These are phyloP conservation scores for Colletotrichum chlorophyti DNA, from an alignment of 2,329 filamentous ascomycete genomes.

Conservation along the genomic window DNA sequence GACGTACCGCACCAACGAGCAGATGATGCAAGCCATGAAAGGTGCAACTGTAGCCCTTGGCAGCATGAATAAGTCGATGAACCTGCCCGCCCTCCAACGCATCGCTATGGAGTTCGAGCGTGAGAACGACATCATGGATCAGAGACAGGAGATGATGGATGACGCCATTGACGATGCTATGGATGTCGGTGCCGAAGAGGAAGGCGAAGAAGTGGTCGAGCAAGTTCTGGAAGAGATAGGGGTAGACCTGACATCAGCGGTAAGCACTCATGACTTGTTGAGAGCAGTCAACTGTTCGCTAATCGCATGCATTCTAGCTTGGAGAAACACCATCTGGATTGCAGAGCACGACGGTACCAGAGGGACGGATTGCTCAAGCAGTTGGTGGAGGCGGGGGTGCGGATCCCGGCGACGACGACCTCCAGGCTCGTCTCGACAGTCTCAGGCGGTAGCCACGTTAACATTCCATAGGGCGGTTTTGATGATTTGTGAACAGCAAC, in stretches of 20 bases:
- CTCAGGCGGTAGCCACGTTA: conserved; percentile 61
- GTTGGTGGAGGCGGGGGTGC: conserved; percentile 70
- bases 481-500: background rate
- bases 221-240: conserved; percentile 97
- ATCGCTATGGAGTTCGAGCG: conserved; percentile 99
- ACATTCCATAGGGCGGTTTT: background rate
- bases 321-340: conserved; percentile 89
- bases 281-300: conserved; percentile 25
- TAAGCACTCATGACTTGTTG: conserved; percentile 53
- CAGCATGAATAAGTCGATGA: conserved; percentile 98
- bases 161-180: conserved; percentile 98
- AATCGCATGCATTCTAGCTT: conserved; percentile 63
- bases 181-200: conserved; percentile 87
- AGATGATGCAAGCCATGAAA: conserved; percentile 99
- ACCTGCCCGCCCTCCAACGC: conserved; percentile 89
- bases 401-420: conserved; percentile 83
- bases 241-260: conserved; percentile 87
- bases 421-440: conserved; percentile 92
- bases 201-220: conserved; percentile 95
- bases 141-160: conserved; percentile 99
- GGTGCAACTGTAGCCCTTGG: conserved; percentile 91
- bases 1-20: conserved; percentile 97
- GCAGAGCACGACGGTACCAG: conserved; percentile 74
- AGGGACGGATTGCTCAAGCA: conserved; percentile 85
- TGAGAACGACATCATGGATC: conserved; percentile 99